phyloP scores from a whole-genome alignment of 2,329 filamentous ascomycete genomes.

The Cladosporium cucumerinum region DNA sequence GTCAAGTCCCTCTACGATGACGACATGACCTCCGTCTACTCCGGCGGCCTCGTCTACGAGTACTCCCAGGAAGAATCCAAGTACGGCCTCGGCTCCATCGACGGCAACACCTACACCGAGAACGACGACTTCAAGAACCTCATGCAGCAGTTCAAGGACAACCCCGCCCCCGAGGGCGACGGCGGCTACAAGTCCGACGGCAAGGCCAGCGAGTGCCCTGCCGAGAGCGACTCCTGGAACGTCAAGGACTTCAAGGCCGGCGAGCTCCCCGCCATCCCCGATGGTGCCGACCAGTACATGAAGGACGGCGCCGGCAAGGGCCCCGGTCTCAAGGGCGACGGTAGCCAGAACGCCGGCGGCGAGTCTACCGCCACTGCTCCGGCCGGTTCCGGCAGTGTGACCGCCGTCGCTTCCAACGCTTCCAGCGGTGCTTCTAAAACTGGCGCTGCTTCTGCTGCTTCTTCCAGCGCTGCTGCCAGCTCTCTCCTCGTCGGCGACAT shows the following conservation, averaged over 20 bases:
- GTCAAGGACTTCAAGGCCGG: slow-evolving; percentile 47
- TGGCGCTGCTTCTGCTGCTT: slow-evolving; percentile 27
- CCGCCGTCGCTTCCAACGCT: slow-evolving; percentile 33
- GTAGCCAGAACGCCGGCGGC: slow-evolving; percentile 55
- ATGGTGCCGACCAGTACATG: slow-evolving; percentile 55
- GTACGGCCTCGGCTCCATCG: slow-evolving; percentile 74
- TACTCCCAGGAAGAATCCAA: slow-evolving; percentile 77
- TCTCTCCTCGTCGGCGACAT: slow-evolving; percentile 45
- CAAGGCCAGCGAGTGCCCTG: slow-evolving; percentile 53
- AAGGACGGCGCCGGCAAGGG: slow-evolving; percentile 56
- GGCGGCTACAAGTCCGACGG: slow-evolving; percentile 58
- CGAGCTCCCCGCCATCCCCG: slow-evolving; percentile 55
- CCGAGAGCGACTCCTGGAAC: slow-evolving; percentile 54
- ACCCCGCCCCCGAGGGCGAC: slow-evolving; percentile 52
- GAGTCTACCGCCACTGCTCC: slow-evolving; percentile 47
- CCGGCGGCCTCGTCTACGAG: slow-evolving; percentile 93
- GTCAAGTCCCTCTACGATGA: slow-evolving; percentile 72
- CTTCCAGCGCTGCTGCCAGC: slow-evolving; percentile 42
- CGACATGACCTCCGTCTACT: slow-evolving; percentile 87
- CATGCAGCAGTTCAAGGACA: slow-evolving; percentile 49
- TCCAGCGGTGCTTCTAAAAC: slow-evolving; percentile 32
- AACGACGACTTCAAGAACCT: slow-evolving; percentile 61
- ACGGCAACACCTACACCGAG: slow-evolving; percentile 50
- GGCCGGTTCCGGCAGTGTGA: slow-evolving; percentile 50
- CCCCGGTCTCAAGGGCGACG: slow-evolving; percentile 53